Evolutionary conservation across 1,284 basidiomycete species (phyloP).

Genomic region (Hymenochaete sp.): DNA sequence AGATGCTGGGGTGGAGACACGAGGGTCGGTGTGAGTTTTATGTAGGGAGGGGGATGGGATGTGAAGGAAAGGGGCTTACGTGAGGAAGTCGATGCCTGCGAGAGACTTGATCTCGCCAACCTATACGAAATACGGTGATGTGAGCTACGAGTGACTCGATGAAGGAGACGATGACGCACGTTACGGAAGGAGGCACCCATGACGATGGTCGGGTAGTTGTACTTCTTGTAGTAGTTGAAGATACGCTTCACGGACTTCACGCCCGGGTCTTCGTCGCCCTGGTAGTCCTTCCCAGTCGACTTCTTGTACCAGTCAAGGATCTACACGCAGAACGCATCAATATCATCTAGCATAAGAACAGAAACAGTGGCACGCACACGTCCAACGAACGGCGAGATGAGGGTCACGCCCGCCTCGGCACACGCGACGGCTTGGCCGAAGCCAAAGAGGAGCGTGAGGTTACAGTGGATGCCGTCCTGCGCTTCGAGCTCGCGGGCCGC

Average conservation of each 20-base stretch:
- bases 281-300: constrained; percentile 74
- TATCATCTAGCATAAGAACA: constrained; percentile 9
- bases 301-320: constrained; percentile 98
- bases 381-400: constrained; percentile 99
- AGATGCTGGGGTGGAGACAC: constrained; percentile 43
- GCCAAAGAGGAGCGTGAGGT: constrained; percentile 97
- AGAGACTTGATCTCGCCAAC: constrained; percentile 89
- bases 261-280: constrained; percentile 91
- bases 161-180: constrained; percentile 35
- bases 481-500: constrained; percentile 93
- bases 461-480: constrained; percentile 94
- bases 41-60: neutral
- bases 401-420: constrained; percentile 94
- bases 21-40: neutral
- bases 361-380: constrained; percentile 69
- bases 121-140: constrained; percentile 32
- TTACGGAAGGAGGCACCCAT: constrained; percentile 99
- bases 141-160: constrained; percentile 12
- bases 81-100: constrained; percentile 95
- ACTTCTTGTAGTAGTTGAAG: constrained; percentile 99
- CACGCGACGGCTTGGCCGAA: constrained; percentile 98
- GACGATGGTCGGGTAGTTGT: constrained; percentile 97
- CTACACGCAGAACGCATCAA: constrained; percentile 29
- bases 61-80: constrained; percentile 26
- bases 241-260: constrained; percentile 93